Conservation (phyloP, 371 early-diverging fungal genomes). For the Apophysomyces ossiformis region DNA sequence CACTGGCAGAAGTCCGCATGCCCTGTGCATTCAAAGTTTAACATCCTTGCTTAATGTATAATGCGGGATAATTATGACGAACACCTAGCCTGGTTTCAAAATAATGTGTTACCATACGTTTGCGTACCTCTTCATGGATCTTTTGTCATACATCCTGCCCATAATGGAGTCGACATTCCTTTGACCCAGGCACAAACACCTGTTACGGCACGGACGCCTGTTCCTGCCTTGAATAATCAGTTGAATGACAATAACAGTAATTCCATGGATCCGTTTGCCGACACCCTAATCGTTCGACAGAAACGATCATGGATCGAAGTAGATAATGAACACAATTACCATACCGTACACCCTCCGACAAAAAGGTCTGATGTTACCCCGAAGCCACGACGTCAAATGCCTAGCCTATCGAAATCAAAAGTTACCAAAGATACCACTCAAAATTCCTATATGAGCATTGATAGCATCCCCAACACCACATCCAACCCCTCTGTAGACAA, state of each 20-base stretch:
- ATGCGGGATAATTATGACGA: slow-evolving; percentile 23
- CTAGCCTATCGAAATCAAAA: slow-evolving; percentile 2
- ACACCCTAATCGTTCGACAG: background rate
- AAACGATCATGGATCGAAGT: background rate
- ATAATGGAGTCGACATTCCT: background rate
- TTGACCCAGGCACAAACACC: background rate
- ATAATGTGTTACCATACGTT: background rate
- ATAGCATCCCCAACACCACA: background rate
- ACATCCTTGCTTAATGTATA: background rate
- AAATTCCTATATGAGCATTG: background rate
- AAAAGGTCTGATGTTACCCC: background rate
- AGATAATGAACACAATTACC: background rate
- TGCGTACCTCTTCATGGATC: background rate
- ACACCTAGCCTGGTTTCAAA: slow-evolving; percentile 15
- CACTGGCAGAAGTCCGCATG: no score
- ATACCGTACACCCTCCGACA: background rate
- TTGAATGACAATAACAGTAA: no score
- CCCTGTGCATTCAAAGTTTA: no score
- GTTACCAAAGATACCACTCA: background rate
- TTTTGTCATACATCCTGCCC: background rate
- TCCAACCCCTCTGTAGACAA: background rate
- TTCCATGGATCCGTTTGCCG: no score
- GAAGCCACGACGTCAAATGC: background rate
- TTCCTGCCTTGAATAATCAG: no score
- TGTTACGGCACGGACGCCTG: background rate